Evolutionary conservation across 169 alveolate species (phyloP), one percentile per base, ranked within the genome.

Genomic region (Plasmodium knowlesi): DNA sequence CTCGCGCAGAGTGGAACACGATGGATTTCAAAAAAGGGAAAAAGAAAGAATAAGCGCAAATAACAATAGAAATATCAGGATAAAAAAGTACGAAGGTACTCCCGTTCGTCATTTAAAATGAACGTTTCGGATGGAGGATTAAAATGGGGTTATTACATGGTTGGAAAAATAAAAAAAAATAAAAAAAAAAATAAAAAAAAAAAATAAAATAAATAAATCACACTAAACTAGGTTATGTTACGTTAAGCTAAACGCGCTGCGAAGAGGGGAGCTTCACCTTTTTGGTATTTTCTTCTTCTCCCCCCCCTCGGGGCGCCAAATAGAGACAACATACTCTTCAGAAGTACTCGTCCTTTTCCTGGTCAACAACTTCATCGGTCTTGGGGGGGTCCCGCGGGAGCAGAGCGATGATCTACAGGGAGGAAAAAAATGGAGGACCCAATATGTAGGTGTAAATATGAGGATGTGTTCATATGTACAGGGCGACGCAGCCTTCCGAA

Each of bases 341-440:
- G 71, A 89, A 19, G 81, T 89, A 79, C 43, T 89, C 94, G 72
- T 89, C 94, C 41, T 79, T 79, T 70, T 89, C 90, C 37, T 80
- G 67, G 82, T 89, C 90, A 37, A 89, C 71, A 41, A 89, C 37
- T 54, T 89, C 94, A 5, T 79, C 94, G 71, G 32, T 80, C 53
- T 89, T 89, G 22, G 94, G 22, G 46, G 82, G n/a, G 14, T 89
- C 94, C 74, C 61, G 78, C 72, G 94, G 94, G 10, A 89, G 9
- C 30, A 89, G 46, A 19, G 94, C 88, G n/a, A 89, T 89, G 61
- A 89, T 89, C 94, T 89, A n/a, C 53, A 16, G 0, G 71, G 53
- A n/a, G 74, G 25, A 2, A 84, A 70, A 71, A 70, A 71, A 32
- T 41, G 72, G 41, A 46, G 32, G 32, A 37, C 39, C 25, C 43